A percentile compares a stretch with the other conserved stretches of the same genome.
phyloP scores from a whole-genome alignment of 225 moss, liverwort and hornwort species.

The Pleurozium schreberi region DNA sequence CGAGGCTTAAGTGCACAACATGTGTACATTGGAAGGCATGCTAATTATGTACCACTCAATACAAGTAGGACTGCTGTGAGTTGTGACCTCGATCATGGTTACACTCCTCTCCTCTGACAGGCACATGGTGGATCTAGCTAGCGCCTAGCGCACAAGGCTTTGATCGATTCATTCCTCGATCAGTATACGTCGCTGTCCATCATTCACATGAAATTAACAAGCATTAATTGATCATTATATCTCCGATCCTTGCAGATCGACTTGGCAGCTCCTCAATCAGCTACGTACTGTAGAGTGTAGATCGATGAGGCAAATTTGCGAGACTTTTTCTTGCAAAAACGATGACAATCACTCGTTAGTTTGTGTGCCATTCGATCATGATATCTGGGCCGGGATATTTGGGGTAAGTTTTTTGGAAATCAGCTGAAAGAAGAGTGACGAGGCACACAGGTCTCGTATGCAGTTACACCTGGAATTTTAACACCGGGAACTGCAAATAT shows the following conservation, averaged over 20 bases:
- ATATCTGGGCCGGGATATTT: background rate
- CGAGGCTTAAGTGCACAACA: background rate
- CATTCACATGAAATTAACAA: background rate
- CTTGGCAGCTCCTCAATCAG: background rate
- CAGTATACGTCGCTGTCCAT: background rate
- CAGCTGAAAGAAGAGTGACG: background rate
- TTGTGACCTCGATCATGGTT: background rate
- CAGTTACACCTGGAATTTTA: too few relatives aligned
- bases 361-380: background rate
- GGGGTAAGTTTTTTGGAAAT: background rate
- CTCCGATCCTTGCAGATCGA: background rate
- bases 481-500: too few relatives aligned
- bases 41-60: background rate
- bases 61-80: background rate
- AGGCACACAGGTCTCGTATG: too few relatives aligned
- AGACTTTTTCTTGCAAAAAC: background rate
- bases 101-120: background rate
- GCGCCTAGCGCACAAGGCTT: background rate
- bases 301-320: background rate
- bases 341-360: too few relatives aligned
- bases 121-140: conserved; percentile 6
- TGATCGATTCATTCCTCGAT: background rate
- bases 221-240: background rate
- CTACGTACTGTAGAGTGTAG: too few relatives aligned
- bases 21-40: background rate